These are phyloP conservation scores for Schwanniomyces occidentalis DNA, from an alignment of 805 yeast genomes.

Conservation along the genomic window DNA sequence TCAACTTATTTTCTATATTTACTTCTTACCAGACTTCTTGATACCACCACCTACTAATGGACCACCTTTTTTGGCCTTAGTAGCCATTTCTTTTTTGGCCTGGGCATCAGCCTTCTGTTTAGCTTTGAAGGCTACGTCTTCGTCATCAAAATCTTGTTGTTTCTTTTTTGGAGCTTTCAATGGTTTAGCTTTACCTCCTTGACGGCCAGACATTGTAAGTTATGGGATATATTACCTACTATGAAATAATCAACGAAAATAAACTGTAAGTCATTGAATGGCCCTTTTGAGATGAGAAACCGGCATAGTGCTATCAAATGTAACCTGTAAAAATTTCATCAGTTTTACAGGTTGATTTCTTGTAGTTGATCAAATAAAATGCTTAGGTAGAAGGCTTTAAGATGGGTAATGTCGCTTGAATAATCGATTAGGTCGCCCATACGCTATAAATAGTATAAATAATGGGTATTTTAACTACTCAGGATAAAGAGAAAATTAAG, in stretches of 20 bases:
- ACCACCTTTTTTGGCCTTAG: constrained; percentile 85
- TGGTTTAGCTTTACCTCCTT: constrained; percentile 96
- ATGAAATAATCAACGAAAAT: too few species aligned
- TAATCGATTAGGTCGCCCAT: too few species aligned
- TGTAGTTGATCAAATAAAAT: too few species aligned
- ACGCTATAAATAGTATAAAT: not conserved
- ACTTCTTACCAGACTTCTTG: constrained; percentile 69
- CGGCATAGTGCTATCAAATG: too few species aligned
- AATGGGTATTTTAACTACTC: constrained; percentile 41
- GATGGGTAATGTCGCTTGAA: too few species aligned
- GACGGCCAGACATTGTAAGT: constrained; percentile 92
- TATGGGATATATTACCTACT: too few species aligned
- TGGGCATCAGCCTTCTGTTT: constrained; percentile 94
- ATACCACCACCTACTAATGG: constrained; percentile 94
- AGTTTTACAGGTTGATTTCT: too few species aligned
- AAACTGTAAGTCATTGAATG: too few species aligned
- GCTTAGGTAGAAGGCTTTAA: too few species aligned
- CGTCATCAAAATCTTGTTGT: constrained; percentile 76
- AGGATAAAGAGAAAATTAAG: constrained; percentile 86
- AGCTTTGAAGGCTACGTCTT: constrained; percentile 85
- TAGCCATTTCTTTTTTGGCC: constrained; percentile 88
- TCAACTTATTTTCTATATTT: constrained; percentile 1
- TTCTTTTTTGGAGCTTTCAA: constrained; percentile 83
- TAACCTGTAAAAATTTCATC: too few species aligned
- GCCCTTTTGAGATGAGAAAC: too few species aligned